Evolutionary conservation across 2,329 filamentous ascomycete genomes (phyloP).

Genomic region (Fonsecaea pugnacius): DNA sequence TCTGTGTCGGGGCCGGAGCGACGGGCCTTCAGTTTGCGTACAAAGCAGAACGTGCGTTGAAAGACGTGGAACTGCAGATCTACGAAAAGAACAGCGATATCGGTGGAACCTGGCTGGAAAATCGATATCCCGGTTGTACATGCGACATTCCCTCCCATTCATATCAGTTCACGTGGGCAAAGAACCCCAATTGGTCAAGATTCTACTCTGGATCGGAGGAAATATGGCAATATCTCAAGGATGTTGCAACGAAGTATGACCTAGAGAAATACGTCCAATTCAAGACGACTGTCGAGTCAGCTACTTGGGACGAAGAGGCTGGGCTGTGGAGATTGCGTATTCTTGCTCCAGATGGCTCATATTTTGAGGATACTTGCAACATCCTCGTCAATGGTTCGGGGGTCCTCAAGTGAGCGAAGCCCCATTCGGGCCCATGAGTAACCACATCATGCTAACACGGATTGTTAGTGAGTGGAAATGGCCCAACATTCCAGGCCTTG

Average conservation of each 20-base stretch:
- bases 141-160: constrained; percentile 57
- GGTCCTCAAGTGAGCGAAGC: constrained; percentile 40
- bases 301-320: constrained; percentile 35
- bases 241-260: constrained; percentile 38
- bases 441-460: background rate
- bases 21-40: constrained; percentile 40
- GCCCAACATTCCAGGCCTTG: constrained; percentile 58
- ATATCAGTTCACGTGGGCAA: constrained; percentile 56
- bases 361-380: constrained; percentile 29
- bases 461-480: constrained; percentile 49
- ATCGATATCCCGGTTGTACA: constrained; percentile 42
- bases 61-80: constrained; percentile 37
- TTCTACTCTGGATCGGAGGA: constrained; percentile 39
- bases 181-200: constrained; percentile 42
- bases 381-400: constrained; percentile 50
- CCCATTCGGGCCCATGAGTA: background rate
- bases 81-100: constrained; percentile 40
- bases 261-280: constrained; percentile 38
- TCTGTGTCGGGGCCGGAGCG: constrained; percentile 38
- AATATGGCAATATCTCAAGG: constrained; percentile 40
- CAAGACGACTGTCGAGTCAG: constrained; percentile 33
- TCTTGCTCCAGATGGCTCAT: constrained; percentile 21
- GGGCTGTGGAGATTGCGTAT: constrained; percentile 24
- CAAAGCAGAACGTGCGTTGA: constrained; percentile 35
- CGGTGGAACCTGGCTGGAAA: constrained; percentile 43